A percentile compares a stretch with the other conserved stretches of the same genome.
Evolutionary conservation across 2,329 filamentous ascomycete genomes (phyloP).

Genomic region (Daldinia eschscholtzii): DNA sequence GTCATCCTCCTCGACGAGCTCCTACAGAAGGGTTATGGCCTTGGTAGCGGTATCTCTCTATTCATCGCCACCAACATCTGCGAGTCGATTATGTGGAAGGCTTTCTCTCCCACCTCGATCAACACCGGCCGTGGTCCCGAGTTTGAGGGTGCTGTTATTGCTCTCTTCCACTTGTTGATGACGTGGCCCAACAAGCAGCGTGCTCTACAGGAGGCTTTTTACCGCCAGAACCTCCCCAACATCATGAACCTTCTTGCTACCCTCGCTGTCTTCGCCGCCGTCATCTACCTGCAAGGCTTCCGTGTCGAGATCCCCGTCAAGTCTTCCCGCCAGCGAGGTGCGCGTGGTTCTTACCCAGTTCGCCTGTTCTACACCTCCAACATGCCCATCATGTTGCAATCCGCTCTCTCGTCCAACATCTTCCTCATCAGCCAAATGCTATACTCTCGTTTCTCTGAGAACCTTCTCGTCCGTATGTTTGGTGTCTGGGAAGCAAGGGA

Average conservation of each 20-base stretch:
- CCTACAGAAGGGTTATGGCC: slow-evolving; percentile 98
- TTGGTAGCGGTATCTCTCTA: slow-evolving; percentile 97
- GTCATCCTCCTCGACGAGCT: slow-evolving; percentile 99
- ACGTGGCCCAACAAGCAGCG: slow-evolving; percentile 99
- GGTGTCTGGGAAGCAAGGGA: slow-evolving; percentile 99
- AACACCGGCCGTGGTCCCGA: slow-evolving; percentile 99
- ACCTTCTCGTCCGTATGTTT: slow-evolving; percentile 96
- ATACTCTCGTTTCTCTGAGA: slow-evolving; percentile 98
- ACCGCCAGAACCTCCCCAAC: slow-evolving; percentile 99
- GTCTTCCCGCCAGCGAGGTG: slow-evolving; percentile 98
- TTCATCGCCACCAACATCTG: slow-evolving; percentile 99
- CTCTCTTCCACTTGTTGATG: slow-evolving; percentile 95
- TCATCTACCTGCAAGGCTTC: slow-evolving; percentile 99
- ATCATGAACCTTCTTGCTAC: slow-evolving; percentile 98
- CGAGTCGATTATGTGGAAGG: slow-evolving; percentile 99
- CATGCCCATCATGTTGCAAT: slow-evolving; percentile 99
- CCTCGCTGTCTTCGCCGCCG: slow-evolving; percentile 91
- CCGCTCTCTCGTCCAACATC: slow-evolving; percentile 97
- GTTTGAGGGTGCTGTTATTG: slow-evolving; percentile 98
- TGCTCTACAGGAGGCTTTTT: slow-evolving; percentile 98
- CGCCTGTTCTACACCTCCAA: slow-evolving; percentile 99
- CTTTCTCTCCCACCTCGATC: slow-evolving; percentile 98
- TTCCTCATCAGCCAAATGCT: slow-evolving; percentile 99
- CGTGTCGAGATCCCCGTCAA: slow-evolving; percentile 99
- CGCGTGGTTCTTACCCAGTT: slow-evolving; percentile 97